Evolutionary conservation across 257 asterid genomes (phyloP).

Genomic region (Schizonepeta tenuifolia): DNA sequence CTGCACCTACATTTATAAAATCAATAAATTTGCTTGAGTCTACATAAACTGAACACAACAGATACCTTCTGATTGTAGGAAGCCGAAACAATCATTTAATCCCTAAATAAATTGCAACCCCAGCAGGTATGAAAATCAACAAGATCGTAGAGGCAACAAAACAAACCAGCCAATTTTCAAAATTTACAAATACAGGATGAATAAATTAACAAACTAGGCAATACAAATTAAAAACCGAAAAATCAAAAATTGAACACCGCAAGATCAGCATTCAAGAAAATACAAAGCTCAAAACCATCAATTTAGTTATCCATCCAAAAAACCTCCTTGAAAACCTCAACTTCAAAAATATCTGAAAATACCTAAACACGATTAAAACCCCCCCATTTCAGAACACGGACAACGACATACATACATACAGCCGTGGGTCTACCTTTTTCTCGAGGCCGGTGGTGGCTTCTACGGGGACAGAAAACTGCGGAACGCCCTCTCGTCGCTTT

Average conservation of each 20-base stretch:
- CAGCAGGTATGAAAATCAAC: not conserved
- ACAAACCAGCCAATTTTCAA: not conserved
- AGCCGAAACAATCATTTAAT: too few relatives aligned
- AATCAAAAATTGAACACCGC: not conserved
- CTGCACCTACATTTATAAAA: constrained; percentile 45
- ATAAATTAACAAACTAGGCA: not conserved
- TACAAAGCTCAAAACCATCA: constrained; percentile 14
- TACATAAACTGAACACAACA: not conserved
- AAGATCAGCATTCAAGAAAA: constrained; percentile 23
- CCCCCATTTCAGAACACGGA: constrained; percentile 11
- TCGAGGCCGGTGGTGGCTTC: constrained; percentile 53
- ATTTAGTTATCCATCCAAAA: constrained; percentile 16
- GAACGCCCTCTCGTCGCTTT: constrained; percentile 91
- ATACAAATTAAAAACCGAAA: constrained; percentile 2
- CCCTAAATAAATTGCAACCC: constrained; percentile 1
- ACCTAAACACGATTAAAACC: not conserved
- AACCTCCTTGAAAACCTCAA: not conserved
- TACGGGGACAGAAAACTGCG: constrained; percentile 49
- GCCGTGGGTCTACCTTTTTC: constrained; percentile 51
- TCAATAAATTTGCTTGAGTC: not conserved
- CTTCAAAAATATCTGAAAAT: too few relatives aligned
- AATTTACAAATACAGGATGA: not conserved
- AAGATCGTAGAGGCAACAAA: not conserved
- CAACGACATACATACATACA: not conserved
- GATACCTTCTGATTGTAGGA: not conserved